Conservation (phyloP, 345 rosid genomes). For the Geranium brycei region DNA sequence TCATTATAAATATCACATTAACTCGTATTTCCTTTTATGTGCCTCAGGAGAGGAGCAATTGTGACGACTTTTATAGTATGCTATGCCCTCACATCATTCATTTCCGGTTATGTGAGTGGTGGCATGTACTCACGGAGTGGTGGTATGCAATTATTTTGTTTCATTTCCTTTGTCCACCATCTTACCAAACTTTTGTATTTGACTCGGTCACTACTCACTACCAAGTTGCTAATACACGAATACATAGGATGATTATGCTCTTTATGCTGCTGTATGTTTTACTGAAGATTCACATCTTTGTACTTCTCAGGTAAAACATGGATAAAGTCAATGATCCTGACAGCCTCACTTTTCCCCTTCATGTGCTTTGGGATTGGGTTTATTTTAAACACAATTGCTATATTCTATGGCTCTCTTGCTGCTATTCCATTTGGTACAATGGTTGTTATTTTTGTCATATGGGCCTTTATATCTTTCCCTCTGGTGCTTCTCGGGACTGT, state of each 20-base stretch:
- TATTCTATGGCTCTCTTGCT: slow-evolving; percentile 84
- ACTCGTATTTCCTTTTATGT: slow-evolving; percentile 5
- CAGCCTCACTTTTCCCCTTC: slow-evolving; percentile 87
- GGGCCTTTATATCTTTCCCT: slow-evolving; percentile 95
- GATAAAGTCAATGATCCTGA: slow-evolving; percentile 91
- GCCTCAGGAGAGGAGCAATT: slow-evolving; percentile 97
- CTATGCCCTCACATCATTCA: slow-evolving; percentile 90
- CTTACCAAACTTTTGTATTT: too few species aligned
- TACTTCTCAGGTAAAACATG: slow-evolving; percentile 62
- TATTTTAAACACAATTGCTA: slow-evolving; percentile 70
- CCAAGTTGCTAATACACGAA: too few species aligned
- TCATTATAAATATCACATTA: too few species aligned
- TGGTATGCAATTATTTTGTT: too few species aligned
- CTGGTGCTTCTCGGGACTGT: slow-evolving; percentile 89
- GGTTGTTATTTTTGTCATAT: slow-evolving; percentile 47
- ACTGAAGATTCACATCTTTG: not conserved
- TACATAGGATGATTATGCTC: too few species aligned
- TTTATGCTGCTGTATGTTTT: too few species aligned
- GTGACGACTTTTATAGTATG: slow-evolving; percentile 93
- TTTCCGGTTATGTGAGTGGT: slow-evolving; percentile 97
- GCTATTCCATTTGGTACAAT: slow-evolving; percentile 54
- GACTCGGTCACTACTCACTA: too few species aligned
- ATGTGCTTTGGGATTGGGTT: slow-evolving; percentile 89
- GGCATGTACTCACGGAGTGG: slow-evolving; percentile 95
- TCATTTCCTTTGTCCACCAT: too few species aligned